A percentile compares a stretch with the other conserved stretches of the same genome.
phyloP scores from a whole-genome alignment of 2,329 filamentous ascomycete genomes.

The Paracoccidioides lutzii region DNA sequence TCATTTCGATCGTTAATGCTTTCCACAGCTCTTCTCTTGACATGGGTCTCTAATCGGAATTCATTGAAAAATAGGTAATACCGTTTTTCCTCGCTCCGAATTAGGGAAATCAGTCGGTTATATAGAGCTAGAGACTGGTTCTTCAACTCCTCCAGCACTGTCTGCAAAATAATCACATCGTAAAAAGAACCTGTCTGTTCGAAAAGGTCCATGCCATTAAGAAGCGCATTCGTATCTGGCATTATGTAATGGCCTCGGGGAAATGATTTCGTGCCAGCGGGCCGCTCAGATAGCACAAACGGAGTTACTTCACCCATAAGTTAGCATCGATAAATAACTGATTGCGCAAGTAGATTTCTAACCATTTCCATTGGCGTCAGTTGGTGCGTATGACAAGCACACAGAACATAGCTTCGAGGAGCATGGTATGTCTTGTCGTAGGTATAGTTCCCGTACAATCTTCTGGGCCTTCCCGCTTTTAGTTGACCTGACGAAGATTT shows the following conservation, averaged over 20 bases:
- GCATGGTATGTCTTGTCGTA: constrained; percentile 93
- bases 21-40: constrained; percentile 61
- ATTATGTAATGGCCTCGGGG: constrained; percentile 85
- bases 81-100: constrained; percentile 90
- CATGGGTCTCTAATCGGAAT: constrained; percentile 83
- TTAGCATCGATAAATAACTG: neutral
- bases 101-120: constrained; percentile 79
- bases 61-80: constrained; percentile 99
- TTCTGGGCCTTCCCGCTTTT: constrained; percentile 97
- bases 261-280: constrained; percentile 69
- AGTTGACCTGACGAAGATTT: constrained; percentile 88
- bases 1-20: constrained; percentile 96
- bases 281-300: constrained; percentile 79
- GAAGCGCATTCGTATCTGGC: constrained; percentile 88
- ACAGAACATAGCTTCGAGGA: constrained; percentile 74
- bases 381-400: constrained; percentile 63
- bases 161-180: constrained; percentile 93
- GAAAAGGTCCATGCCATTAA: constrained; percentile 94
- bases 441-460: constrained; percentile 91
- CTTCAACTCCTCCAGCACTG: constrained; percentile 88
- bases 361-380: constrained; percentile 69
- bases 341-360: constrained; percentile 18
- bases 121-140: constrained; percentile 90
- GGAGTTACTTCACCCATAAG: constrained; percentile 46
- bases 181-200: constrained; percentile 85